These are phyloP conservation scores for Saturnispora mendoncae DNA, from an alignment of 805 yeast genomes.

Conservation along the genomic window DNA sequence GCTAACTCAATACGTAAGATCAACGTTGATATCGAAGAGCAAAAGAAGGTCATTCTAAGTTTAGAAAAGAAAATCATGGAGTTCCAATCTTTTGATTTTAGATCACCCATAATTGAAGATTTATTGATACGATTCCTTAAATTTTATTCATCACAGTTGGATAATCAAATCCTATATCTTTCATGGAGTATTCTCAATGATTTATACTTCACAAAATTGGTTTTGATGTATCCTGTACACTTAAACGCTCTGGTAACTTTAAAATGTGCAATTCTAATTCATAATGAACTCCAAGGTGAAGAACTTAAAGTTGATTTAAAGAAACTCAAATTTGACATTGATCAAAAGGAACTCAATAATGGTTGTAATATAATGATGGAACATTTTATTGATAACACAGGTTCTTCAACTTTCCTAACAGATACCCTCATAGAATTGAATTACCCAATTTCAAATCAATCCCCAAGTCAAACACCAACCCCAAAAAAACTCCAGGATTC, in stretches of 20 bases:
- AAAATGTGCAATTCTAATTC: conserved; percentile 39
- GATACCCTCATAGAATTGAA: conserved; percentile 17
- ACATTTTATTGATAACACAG: conserved; percentile 26
- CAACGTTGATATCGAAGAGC: conserved; percentile 37
- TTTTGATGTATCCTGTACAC: conserved; percentile 66
- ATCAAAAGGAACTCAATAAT: conserved; percentile 3
- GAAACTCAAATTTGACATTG: conserved; percentile 10
- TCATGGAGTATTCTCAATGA: conserved; percentile 79
- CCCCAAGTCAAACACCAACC: background rate
- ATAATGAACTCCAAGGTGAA: conserved; percentile 18
- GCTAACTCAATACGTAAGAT: conserved; percentile 30
- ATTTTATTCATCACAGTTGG: conserved; percentile 26
- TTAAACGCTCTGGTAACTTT: conserved; percentile 62
- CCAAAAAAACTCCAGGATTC: conserved; percentile 21
- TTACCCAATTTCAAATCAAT: background rate
- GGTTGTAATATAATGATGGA: conserved; percentile 26
- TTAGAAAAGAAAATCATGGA: conserved; percentile 70
- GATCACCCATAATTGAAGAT: conserved; percentile 59
- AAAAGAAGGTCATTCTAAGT: conserved; percentile 46
- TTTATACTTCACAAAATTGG: conserved; percentile 57
- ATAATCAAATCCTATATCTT: conserved; percentile 36
- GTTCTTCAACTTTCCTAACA: conserved; percentile 19
- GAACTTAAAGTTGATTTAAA: conserved; percentile 7
- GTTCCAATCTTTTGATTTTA: conserved; percentile 70
- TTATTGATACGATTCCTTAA: conserved; percentile 55